phyloP scores from a whole-genome alignment of 2,329 filamentous ascomycete genomes.

The Cladosporium sphaerospermum region DNA sequence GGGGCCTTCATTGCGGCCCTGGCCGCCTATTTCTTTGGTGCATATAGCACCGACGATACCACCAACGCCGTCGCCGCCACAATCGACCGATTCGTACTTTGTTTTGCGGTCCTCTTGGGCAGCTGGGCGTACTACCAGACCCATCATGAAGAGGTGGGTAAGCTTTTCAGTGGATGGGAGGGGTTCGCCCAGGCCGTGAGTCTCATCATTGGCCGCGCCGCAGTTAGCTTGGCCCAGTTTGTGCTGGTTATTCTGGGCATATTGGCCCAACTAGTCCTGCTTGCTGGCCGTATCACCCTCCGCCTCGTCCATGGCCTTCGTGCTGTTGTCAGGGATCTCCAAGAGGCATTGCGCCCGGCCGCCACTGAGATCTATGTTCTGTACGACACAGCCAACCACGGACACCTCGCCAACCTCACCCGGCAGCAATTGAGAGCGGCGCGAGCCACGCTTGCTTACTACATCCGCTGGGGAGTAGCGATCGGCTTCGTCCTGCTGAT shows the following conservation, averaged over 20 bases:
- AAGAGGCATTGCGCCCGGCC: no score
- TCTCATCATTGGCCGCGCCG: background rate
- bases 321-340: no score
- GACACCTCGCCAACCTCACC: background rate
- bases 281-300: background rate
- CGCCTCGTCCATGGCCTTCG: no score
- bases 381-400: background rate
- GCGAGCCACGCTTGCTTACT: background rate
- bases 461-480: background rate
- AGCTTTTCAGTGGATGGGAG: background rate
- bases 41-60: no score
- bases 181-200: background rate
- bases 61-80: background rate
- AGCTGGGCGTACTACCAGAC: background rate
- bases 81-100: background rate
- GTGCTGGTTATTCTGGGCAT: background rate
- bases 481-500: background rate
- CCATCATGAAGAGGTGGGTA: background rate
- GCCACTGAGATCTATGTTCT: no score
- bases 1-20: no score
- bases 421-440: background rate
- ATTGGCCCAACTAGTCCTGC: background rate
- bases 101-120: background rate
- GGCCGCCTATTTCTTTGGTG: no score
- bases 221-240: background rate